Conservation (phyloP, 352 stramenopile species). For the Elongisporangium anandrum region DNA sequence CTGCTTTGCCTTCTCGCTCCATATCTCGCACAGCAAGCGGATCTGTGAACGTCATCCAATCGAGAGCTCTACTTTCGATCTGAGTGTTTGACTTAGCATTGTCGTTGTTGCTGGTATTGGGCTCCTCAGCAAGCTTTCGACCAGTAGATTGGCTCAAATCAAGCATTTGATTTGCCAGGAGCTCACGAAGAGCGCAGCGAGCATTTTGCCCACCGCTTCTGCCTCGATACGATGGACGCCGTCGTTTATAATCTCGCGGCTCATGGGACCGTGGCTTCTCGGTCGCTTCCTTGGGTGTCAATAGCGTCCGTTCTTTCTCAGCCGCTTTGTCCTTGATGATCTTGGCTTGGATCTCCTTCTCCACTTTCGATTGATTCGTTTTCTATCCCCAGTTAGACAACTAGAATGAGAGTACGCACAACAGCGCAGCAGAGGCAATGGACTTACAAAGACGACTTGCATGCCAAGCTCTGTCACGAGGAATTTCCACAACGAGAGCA, state of each 20-base stretch:
- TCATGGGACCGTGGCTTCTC: background rate
- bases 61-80: background rate
- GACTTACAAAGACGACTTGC: slow-evolving; percentile 38
- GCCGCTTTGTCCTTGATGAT: background rate
- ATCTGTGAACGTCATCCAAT: slow-evolving; percentile 12
- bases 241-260: slow-evolving; percentile 39
- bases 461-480: slow-evolving; percentile 59
- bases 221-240: slow-evolving; percentile 44
- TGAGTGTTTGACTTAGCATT: background rate
- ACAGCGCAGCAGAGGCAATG: background rate
- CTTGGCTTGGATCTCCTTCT: slow-evolving; percentile 5
- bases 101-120: background rate
- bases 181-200: slow-evolving; percentile 39
- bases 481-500: slow-evolving; percentile 73
- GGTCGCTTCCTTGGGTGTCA: background rate
- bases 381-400: too few species aligned
- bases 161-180: slow-evolving; percentile 66
- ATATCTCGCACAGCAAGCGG: slow-evolving; percentile 16
- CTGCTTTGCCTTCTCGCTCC: background rate
- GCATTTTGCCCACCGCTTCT: slow-evolving; percentile 40
- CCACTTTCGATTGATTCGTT: slow-evolving; percentile 2
- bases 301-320: background rate
- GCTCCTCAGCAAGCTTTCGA: slow-evolving; percentile 17
- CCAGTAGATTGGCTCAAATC: slow-evolving; percentile 37
- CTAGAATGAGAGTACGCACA: too few species aligned